These are phyloP conservation scores for Cenchrus fungigraminus DNA, from an alignment of 176 grass and related monocot genomes.

Conservation along the genomic window DNA sequence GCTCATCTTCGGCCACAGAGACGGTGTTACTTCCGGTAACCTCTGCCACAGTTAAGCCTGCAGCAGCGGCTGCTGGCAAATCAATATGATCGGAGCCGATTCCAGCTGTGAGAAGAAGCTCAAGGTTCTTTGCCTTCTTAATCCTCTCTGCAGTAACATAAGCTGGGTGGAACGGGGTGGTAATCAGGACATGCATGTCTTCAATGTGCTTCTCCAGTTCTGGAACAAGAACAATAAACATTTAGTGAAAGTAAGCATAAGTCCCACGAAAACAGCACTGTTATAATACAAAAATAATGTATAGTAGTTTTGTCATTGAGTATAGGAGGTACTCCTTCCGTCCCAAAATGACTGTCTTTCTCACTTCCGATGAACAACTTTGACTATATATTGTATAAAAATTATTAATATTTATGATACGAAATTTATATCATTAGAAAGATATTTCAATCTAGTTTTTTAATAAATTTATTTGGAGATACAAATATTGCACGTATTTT, in stretches of 20 bases:
- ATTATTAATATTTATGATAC: no score
- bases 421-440: no score
- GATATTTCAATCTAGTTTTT: no score
- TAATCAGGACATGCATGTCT: constrained; percentile 90
- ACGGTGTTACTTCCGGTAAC: constrained; percentile 90
- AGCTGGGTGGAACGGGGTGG: constrained; percentile 93
- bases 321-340: not conserved
- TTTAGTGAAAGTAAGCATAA: constrained; percentile 14
- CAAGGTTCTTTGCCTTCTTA: constrained; percentile 85
- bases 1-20: constrained; percentile 91
- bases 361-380: no score
- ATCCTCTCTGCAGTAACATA: constrained; percentile 93
- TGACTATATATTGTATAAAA: no score
- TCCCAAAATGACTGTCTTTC: no score
- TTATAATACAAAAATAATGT: not conserved
- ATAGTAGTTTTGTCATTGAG: not conserved
- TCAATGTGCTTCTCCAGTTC: constrained; percentile 91
- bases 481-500: no score
- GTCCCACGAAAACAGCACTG: not conserved
- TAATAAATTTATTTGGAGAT: no score
- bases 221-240: constrained; percentile 39
- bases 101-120: constrained; percentile 88
- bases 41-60: constrained; percentile 86
- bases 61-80: constrained; percentile 73
- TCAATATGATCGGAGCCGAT: constrained; percentile 94